A percentile compares a stretch with the other conserved stretches of the same genome.
Conservation (phyloP, 1,139 yeast genomes). For the Tardiomyces depauwii region DNA sequence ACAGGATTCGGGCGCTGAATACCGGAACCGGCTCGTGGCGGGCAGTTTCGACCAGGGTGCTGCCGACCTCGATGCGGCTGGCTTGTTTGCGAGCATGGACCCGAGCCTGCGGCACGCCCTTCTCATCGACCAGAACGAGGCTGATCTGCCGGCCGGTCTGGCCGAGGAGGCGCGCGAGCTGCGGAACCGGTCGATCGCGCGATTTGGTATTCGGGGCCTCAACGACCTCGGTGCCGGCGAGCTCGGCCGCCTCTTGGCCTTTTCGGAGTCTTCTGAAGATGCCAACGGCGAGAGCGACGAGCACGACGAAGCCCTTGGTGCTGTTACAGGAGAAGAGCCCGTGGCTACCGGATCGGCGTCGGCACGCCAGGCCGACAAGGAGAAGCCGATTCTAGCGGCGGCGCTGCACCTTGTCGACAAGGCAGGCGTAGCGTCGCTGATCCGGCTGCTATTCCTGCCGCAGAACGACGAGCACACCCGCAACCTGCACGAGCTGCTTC, state of each 20-base stretch:
- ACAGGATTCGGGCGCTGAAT: conserved; percentile 35
- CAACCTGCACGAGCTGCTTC: conserved; percentile 53
- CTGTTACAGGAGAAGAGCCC: conserved; percentile 14
- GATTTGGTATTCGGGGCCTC: conserved; percentile 1
- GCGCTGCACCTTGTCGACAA: conserved; percentile 55
- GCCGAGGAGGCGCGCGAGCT: conserved; percentile 24
- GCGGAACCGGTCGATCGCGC: conserved; percentile 15
- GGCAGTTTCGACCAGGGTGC: conserved; percentile 22
- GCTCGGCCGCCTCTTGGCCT: background rate
- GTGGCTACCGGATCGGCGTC: conserved; percentile 1
- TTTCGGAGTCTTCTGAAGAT: background rate
- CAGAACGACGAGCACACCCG: conserved; percentile 58
- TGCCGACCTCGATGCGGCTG: conserved; percentile 20
- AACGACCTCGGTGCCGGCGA: background rate
- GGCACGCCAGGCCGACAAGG: conserved; percentile 3
- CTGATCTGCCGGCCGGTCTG: conserved; percentile 22
- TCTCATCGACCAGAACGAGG: conserved; percentile 25
- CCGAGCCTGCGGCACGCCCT: conserved; percentile 26
- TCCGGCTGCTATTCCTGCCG: conserved; percentile 65
- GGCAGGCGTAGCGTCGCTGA: conserved; percentile 62
- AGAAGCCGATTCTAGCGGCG: conserved; percentile 14
- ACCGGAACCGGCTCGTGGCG: conserved; percentile 13
- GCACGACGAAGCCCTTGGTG: conserved; percentile 10
- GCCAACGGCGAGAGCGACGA: background rate
- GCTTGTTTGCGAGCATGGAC: conserved; percentile 25